A percentile compares a stretch with the other conserved stretches of the same genome.
Evolutionary conservation across 2,329 filamentous ascomycete genomes (phyloP).

Genomic region (Pleochaeta shiraiana): DNA sequence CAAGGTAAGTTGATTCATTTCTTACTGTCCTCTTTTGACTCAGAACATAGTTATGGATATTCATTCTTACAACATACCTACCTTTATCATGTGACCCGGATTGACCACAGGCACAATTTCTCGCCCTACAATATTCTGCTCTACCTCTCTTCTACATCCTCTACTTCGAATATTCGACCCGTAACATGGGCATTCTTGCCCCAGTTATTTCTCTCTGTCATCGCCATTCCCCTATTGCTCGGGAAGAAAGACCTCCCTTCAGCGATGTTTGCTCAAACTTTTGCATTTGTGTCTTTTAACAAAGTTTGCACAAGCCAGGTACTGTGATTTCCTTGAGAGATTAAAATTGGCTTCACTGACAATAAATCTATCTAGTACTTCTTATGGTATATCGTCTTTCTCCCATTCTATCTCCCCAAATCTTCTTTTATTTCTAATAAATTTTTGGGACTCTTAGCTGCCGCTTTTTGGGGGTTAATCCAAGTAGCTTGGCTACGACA

Average conservation of each 20-base stretch:
- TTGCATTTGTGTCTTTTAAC: constrained; percentile 94
- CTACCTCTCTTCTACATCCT: constrained; percentile 50
- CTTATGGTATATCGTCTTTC: constrained; percentile 88
- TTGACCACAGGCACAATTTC: constrained; percentile 97
- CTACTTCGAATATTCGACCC: constrained; percentile 23
- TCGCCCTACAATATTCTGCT: constrained; percentile 87
- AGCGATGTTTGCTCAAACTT: constrained; percentile 85
- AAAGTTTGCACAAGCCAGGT: constrained; percentile 98
- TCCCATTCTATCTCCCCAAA: constrained; percentile 71
- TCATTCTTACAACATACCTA: constrained; percentile 81
- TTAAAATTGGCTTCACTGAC: background rate
- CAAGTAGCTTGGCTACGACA: constrained; percentile 62
- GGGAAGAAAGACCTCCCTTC: constrained; percentile 64
- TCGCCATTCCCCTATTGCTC: constrained; percentile 52
- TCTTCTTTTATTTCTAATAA: constrained; percentile 47
- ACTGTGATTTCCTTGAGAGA: too few species aligned
- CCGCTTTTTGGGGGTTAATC: constrained; percentile 49
- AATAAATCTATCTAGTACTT: constrained; percentile 48
- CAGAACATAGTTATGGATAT: constrained; percentile 38
- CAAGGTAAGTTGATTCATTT: constrained; percentile 30
- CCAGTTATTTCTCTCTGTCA: constrained; percentile 58
- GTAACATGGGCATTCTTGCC: constrained; percentile 79
- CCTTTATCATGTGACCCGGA: constrained; percentile 75
- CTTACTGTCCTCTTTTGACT: background rate
- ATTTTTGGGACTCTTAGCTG: constrained; percentile 38